Conservation (phyloP, 441 rosid species). For the Biscutella laevigata region DNA sequence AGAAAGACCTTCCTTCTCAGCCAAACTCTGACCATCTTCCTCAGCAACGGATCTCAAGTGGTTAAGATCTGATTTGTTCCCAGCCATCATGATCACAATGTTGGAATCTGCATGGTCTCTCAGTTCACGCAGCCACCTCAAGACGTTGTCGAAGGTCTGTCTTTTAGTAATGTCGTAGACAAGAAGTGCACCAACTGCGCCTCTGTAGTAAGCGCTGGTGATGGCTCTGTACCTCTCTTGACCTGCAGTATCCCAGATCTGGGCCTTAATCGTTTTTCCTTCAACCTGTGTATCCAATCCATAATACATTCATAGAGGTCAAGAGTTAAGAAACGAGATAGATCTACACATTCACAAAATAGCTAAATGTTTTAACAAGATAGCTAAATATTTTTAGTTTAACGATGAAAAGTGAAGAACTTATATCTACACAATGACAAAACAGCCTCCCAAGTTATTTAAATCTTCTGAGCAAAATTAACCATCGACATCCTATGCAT, state of each 20-base stretch:
- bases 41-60: slow-evolving; percentile 76
- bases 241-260: slow-evolving; percentile 97
- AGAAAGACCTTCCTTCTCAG: slow-evolving; percentile 83
- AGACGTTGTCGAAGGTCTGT: slow-evolving; percentile 80
- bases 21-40: slow-evolving; percentile 63
- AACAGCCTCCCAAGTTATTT: not conserved
- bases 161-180: slow-evolving; percentile 94
- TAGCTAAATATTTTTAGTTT: not conserved
- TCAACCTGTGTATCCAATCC: slow-evolving; percentile 58
- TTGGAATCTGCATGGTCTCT: slow-evolving; percentile 93
- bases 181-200: slow-evolving; percentile 98
- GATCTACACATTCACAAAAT: not conserved
- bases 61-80: slow-evolving; percentile 80
- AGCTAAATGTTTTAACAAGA: not conserved
- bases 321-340: not conserved
- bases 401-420: not conserved
- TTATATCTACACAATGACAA: no score
- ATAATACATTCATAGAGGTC: not conserved
- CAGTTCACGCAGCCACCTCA: slow-evolving; percentile 83
- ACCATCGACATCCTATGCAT: not conserved
- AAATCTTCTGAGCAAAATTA: not conserved
- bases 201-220: slow-evolving; percentile 92
- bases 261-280: slow-evolving; percentile 91
- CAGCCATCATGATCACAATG: slow-evolving; percentile 94
- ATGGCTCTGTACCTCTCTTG: slow-evolving; percentile 92